Evolutionary conservation across 148 eudicot species (phyloP).

Genomic region (Chenopodium suecicum): DNA sequence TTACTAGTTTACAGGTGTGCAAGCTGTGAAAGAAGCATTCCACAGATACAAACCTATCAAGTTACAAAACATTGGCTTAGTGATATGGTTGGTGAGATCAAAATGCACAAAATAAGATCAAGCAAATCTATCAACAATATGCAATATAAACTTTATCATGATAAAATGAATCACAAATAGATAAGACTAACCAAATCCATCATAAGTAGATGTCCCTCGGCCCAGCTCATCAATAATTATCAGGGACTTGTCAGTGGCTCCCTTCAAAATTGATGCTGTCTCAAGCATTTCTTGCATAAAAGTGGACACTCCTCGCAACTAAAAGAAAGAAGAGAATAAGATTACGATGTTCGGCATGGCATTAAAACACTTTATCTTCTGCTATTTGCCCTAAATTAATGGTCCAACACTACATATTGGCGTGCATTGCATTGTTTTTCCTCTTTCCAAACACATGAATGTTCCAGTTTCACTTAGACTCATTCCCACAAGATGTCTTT

Average conservation of each 20-base stretch:
- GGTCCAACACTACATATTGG: neutral
- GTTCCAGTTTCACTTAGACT: neutral
- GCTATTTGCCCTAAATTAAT: neutral
- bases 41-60: neutral
- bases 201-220: slow-evolving; percentile 99
- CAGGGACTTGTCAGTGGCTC: slow-evolving; percentile 87
- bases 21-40: slow-evolving; percentile 7
- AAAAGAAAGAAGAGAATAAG: slow-evolving; percentile 15
- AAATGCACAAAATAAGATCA: neutral
- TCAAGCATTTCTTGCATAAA: slow-evolving; percentile 99
- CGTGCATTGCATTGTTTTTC: neutral
- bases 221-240: slow-evolving; percentile 97
- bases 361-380: neutral
- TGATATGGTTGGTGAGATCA: neutral
- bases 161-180: neutral
- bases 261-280: slow-evolving; percentile 97
- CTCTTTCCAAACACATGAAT: neutral
- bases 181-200: slow-evolving; percentile 88
- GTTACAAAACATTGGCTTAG: neutral
- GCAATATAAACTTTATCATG: neutral
- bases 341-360: neutral
- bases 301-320: slow-evolving; percentile 98
- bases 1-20: neutral
- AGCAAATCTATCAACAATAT: neutral
- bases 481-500: neutral